phyloP scores from a whole-genome alignment of 139 green algal species.

The Dunaliella sp. region DNA sequence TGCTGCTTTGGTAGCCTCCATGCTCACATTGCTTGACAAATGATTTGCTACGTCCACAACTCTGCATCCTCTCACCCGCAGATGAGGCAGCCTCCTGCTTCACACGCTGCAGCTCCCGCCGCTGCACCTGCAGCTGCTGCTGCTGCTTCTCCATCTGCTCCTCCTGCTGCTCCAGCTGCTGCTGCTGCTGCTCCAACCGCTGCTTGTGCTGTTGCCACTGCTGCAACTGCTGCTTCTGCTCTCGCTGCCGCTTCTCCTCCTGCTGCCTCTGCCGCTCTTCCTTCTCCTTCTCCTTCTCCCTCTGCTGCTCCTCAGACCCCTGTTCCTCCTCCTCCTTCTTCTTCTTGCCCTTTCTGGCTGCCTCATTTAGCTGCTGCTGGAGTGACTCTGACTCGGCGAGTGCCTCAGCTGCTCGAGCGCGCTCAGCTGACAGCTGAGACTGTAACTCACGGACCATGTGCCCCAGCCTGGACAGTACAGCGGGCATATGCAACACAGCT shows the following conservation, averaged over 20 bases:
- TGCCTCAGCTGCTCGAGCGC: neutral
- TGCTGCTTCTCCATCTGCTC: neutral
- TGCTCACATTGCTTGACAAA: too few relatives aligned
- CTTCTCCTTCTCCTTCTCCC: neutral
- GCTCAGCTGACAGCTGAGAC: neutral
- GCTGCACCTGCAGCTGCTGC: neutral
- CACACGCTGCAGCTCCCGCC: neutral
- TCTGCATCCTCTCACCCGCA: neutral
- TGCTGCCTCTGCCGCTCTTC: neutral
- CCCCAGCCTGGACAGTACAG: neutral
- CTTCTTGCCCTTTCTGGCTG: constrained; percentile 8
- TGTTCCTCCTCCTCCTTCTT: neutral
- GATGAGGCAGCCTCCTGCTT: neutral
- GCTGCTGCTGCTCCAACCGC: neutral
- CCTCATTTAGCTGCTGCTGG: neutral
- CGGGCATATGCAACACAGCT: too few relatives aligned
- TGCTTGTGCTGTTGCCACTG: neutral
- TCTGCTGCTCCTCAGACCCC: neutral
- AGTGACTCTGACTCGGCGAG: neutral
- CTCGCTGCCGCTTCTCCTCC: neutral
- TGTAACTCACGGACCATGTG: neutral
- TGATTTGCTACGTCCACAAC: too few relatives aligned
- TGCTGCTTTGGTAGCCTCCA: neutral
- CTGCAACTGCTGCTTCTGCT: neutral
- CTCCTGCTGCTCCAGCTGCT: neutral